Percentiles rank a stretch among this genome's conserved stretches.
These are phyloP conservation scores for Silene conica DNA, from an alignment of 148 eudicot genomes.

Conservation along the genomic window DNA sequence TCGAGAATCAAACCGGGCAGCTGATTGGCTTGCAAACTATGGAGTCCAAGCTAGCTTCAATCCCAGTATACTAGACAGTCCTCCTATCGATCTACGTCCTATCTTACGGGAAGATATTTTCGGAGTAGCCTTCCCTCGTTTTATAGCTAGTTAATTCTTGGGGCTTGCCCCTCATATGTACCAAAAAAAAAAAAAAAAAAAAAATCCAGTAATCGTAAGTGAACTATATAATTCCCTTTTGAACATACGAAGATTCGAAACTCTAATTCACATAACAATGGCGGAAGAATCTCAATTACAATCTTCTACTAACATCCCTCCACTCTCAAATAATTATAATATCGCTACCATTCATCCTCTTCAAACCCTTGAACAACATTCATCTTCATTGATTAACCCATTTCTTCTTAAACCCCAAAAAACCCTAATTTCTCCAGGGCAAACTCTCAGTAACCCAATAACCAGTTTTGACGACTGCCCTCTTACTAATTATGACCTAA, in stretches of 20 bases:
- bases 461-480: neutral
- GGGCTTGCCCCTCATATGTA: too few relatives aligned
- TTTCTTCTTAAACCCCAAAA: slow-evolving; percentile 1
- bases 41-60: too few relatives aligned
- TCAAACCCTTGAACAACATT: neutral
- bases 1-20: too few relatives aligned
- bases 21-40: too few relatives aligned
- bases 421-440: neutral
- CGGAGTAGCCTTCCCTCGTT: too few relatives aligned
- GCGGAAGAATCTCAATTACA: slow-evolving; percentile 22
- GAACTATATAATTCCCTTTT: neutral
- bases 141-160: too few relatives aligned
- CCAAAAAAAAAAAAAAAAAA: too few relatives aligned
- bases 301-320: neutral
- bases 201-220: too few relatives aligned
- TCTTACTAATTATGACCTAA: too few relatives aligned
- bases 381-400: neutral
- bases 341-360: slow-evolving; percentile 19
- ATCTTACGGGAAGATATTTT: too few relatives aligned
- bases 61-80: too few relatives aligned
- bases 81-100: too few relatives aligned
- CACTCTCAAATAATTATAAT: neutral
- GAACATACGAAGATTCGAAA: neutral
- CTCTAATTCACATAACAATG: slow-evolving; percentile 12
- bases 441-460: slow-evolving; percentile 21